Percentiles rank a stretch among this genome's conserved stretches.
Evolutionary conservation across 768 basidiomycete genomes (phyloP).

Genomic region (Paxillus involutus): DNA sequence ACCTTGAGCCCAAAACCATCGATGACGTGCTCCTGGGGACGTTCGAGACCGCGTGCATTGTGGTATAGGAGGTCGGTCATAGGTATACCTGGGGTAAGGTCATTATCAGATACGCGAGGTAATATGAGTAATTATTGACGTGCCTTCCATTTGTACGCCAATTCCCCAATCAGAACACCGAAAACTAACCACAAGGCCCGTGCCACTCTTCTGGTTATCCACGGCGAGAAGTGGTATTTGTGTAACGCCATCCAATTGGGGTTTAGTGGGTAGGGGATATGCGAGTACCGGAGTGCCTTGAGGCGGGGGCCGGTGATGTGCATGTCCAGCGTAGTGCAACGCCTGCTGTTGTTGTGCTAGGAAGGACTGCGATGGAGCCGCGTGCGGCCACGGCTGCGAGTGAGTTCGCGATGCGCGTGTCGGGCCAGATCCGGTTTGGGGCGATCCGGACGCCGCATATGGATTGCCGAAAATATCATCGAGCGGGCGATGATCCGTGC

Average conservation of each 20-base stretch:
- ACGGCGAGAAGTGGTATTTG: conserved; percentile 23
- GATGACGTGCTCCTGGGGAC: conserved; percentile 18
- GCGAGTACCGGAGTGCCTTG: conserved; percentile 6
- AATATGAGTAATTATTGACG: not conserved
- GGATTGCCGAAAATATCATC: conserved; percentile 24
- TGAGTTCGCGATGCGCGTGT: not conserved
- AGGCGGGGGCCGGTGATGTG: not conserved
- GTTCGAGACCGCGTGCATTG: conserved; percentile 18
- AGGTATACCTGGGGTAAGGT: conserved; percentile 14
- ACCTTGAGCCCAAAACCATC: conserved; percentile 17
- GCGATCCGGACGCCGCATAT: not conserved
- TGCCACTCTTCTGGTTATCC: conserved; percentile 19
- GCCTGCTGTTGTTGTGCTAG: not conserved
- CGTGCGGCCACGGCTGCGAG: not conserved
- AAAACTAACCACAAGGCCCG: conserved; percentile 19
- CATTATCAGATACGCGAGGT: not conserved
- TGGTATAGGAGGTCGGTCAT: conserved; percentile 26
- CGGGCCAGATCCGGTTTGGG: not conserved
- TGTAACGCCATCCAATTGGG: conserved; percentile 18
- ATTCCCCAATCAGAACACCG: conserved; percentile 22
- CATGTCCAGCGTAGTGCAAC: not conserved
- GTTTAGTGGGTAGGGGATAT: conserved; percentile 19
- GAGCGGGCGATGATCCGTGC: conserved; percentile 25
- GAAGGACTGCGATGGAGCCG: not conserved
- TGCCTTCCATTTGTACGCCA: conserved; percentile 21